Evolutionary conservation across 345 rosid species (phyloP).

Genomic region (Gossypium raimondii): DNA sequence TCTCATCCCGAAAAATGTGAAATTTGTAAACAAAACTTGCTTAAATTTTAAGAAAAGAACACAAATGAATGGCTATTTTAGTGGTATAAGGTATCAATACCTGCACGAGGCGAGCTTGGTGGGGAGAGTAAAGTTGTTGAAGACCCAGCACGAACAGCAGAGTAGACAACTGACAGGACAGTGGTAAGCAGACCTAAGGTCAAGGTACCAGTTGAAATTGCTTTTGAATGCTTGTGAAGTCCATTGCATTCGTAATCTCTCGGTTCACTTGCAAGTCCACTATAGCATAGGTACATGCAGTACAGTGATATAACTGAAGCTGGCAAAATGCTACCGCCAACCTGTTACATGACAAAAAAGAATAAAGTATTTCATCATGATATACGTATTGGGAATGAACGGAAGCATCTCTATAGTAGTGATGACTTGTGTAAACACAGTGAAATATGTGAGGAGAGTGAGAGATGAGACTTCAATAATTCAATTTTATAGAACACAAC

Average conservation of each 20-base stretch:
- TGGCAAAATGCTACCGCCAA: slow-evolving; percentile 79
- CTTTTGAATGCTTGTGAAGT: slow-evolving; percentile 85
- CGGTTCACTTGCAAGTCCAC: slow-evolving; percentile 96
- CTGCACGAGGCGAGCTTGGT: slow-evolving; percentile 94
- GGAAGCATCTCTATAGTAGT: not conserved
- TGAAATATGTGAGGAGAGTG: not conserved
- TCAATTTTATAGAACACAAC: not conserved
- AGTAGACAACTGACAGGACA: slow-evolving; percentile 86
- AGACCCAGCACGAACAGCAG: slow-evolving; percentile 99
- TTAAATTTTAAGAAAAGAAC: not conserved
- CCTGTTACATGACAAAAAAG: slow-evolving; percentile 41
- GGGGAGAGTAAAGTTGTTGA: slow-evolving; percentile 79
- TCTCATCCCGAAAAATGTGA: not conserved
- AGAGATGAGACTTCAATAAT: not conserved
- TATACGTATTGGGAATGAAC: not conserved
- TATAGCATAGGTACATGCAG: slow-evolving; percentile 95
- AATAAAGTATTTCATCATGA: not conserved
- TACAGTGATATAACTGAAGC: slow-evolving; percentile 85
- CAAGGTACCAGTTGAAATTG: slow-evolving; percentile 84
- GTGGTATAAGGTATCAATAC: slow-evolving; percentile 24
- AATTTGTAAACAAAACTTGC: not conserved
- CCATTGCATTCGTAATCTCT: slow-evolving; percentile 90
- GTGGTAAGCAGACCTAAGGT: slow-evolving; percentile 84
- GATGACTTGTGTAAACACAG: not conserved
- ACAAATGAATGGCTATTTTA: not conserved